A percentile compares a stretch with the other conserved stretches of the same genome.
Conservation (phyloP, 768 basidiomycete species). For the Tricholoma saponaceum region DNA sequence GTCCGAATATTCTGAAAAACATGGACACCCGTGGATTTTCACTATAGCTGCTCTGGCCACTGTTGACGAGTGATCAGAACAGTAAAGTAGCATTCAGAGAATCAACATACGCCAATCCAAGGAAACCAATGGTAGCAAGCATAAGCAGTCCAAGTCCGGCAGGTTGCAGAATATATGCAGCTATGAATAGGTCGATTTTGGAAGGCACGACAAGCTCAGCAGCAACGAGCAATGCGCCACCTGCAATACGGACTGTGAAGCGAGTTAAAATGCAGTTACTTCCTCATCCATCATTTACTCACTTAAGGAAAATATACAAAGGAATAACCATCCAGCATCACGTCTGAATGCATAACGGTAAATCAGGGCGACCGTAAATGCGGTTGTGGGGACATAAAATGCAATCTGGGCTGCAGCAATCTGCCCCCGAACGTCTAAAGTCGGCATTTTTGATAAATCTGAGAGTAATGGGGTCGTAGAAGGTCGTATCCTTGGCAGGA, state of each 20-base stretch:
- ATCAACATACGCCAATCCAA: slow-evolving; percentile 44
- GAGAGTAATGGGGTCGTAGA: slow-evolving; percentile 11
- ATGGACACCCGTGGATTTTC: slow-evolving; percentile 40
- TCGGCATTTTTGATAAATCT: slow-evolving; percentile 28
- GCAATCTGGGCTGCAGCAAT: slow-evolving; percentile 58
- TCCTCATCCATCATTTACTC: slow-evolving; percentile 18
- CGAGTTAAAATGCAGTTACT: not conserved
- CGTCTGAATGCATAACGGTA: slow-evolving; percentile 52
- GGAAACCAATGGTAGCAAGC: slow-evolving; percentile 41
- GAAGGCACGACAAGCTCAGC: slow-evolving; percentile 38
- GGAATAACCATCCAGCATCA: slow-evolving; percentile 65
- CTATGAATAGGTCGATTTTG: slow-evolving; percentile 43
- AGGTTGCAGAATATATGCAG: slow-evolving; percentile 49
- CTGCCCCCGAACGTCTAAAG: slow-evolving; percentile 40
- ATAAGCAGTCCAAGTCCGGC: slow-evolving; percentile 37
- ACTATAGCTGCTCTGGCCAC: slow-evolving; percentile 49
- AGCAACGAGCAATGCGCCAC: slow-evolving; percentile 53
- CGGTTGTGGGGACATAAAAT: slow-evolving; percentile 54
- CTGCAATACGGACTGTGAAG: slow-evolving; percentile 51
- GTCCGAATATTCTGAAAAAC: slow-evolving; percentile 31
- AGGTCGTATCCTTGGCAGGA: slow-evolving; percentile 5
- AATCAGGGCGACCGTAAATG: slow-evolving; percentile 40
- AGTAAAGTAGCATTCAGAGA: slow-evolving; percentile 1
- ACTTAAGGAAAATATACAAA: slow-evolving; percentile 60
- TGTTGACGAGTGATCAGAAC: slow-evolving; percentile 23